Conservation (phyloP, 2,329 filamentous ascomycete species). For the Neopestalotiopsis sp. region DNA sequence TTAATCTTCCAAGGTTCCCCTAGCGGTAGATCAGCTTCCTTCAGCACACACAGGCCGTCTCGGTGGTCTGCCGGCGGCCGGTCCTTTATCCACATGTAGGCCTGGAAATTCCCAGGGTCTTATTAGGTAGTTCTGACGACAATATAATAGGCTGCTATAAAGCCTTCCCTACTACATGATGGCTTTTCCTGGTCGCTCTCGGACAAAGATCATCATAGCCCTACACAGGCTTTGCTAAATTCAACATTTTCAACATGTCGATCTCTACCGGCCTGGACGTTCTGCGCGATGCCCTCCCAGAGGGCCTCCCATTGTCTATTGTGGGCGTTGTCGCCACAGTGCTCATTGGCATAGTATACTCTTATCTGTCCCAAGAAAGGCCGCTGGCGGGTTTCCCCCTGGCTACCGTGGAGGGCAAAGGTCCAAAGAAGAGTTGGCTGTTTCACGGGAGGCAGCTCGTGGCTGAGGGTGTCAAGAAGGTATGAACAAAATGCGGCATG, state of each 20-base stretch:
- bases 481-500: slow-evolving; percentile 21
- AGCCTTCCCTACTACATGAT: background rate
- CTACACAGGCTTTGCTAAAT: background rate
- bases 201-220: background rate
- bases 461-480: slow-evolving; percentile 29
- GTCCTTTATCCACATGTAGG: background rate
- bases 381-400: slow-evolving; percentile 35
- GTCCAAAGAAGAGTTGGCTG: slow-evolving; percentile 34
- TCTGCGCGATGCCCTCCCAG: slow-evolving; percentile 27
- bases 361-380: slow-evolving; percentile 29
- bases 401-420: slow-evolving; percentile 30
- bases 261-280: slow-evolving; percentile 11
- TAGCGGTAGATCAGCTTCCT: background rate
- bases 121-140: background rate
- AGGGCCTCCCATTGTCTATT: slow-evolving; percentile 33
- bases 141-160: background rate
- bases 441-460: slow-evolving; percentile 30
- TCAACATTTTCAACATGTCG: slow-evolving; percentile 12
- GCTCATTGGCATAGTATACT: slow-evolving; percentile 32
- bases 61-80: background rate
- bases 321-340: slow-evolving; percentile 32
- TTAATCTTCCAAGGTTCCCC: background rate
- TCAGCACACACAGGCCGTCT: background rate
- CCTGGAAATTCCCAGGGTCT: background rate
- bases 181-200: background rate